Evolutionary conservation across 805 yeast species (phyloP).

Genomic region (Metschnikowia reukaufii): DNA sequence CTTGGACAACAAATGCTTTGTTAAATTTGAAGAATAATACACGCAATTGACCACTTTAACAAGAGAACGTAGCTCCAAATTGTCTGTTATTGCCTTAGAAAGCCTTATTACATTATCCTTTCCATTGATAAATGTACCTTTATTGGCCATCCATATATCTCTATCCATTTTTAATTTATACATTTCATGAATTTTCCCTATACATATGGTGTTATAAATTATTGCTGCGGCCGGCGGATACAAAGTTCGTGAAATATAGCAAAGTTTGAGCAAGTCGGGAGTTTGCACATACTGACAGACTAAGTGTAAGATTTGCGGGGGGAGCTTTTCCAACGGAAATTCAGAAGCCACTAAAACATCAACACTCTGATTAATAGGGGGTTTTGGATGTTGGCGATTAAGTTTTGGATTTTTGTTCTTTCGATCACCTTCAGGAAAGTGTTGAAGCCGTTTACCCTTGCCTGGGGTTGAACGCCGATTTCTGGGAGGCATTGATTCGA

Average conservation of each 20-base stretch:
- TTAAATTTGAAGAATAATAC: neutral
- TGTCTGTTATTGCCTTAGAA: constrained; percentile 12
- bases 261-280: constrained; percentile 22
- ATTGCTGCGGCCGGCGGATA: constrained; percentile 27
- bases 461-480: too few species aligned
- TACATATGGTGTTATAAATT: constrained; percentile 24
- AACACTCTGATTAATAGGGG: too few species aligned
- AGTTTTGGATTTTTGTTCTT: too few species aligned
- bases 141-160: constrained; percentile 4
- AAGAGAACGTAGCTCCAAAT: constrained; percentile 12
- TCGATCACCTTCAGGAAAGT: too few species aligned
- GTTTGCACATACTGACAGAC: constrained; percentile 23
- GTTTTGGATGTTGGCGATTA: too few species aligned
- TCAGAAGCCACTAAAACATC: too few species aligned
- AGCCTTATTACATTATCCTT: constrained; percentile 14
- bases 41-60: constrained; percentile 8
- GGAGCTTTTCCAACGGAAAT: constrained; percentile 25
- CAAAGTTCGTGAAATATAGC: constrained; percentile 20
- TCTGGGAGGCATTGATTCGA: too few species aligned
- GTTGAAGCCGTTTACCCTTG: too few species aligned
- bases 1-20: neutral
- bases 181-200: constrained; percentile 7
- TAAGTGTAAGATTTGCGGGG: constrained; percentile 17
- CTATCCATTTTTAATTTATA: constrained; percentile 2
- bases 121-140: constrained; percentile 14